Base-by-base conservation (phyloP, 108 stramenopile species). In the Nitzschia putrida region DNA sequence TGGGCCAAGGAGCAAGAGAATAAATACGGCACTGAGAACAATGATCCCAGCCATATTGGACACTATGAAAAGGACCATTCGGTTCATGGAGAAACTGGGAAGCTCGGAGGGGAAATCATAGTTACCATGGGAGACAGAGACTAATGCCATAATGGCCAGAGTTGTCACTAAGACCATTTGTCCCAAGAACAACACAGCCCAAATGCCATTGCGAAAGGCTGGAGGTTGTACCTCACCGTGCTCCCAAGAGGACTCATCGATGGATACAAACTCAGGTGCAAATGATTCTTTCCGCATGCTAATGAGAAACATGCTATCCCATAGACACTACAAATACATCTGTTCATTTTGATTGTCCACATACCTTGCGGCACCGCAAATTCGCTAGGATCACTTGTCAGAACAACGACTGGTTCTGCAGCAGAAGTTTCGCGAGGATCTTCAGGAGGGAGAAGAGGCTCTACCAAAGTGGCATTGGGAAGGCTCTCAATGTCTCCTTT, bases 241-340 rank as follows among this genome's bases (percentile, higher is more conserved):
- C 4, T 77, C 76, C 76, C 76, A 77, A 1, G 18, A 53, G 2
- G 54, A 53, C 29, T 77, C 76, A 29, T 71, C 69, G 29, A 71
- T n/a, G n/a, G 37, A 14, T 1, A 57, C 41, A 23, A 40, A 9
- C 14, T 20, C 25, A 8, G 29, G 22, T 23, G 22, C 43, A 16
- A 49, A 64, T 24, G 61, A 49, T 23, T 45, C n/a, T 22, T 41
- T 2, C 1, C 34, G 38, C 9, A 13, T 8, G 22, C 43, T 10
- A 64, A 25, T 18, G 43, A 6, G 25, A 20, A 44, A 49, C 20
- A 43, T 2, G 13, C 3, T 22, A 25, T 56, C 55, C 23, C 1
- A 14, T 7, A 24, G 13, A 13, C 8, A 25, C 3, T 64, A 1
- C 1, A 47, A 43, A 13, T 37, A 18, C 23, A 8, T 18, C 63